Evolutionary conservation across 176 grass and related monocot genomes (phyloP), one percentile per base, ranked within the genome.

Genomic region (Puccinellia tenuiflora): DNA sequence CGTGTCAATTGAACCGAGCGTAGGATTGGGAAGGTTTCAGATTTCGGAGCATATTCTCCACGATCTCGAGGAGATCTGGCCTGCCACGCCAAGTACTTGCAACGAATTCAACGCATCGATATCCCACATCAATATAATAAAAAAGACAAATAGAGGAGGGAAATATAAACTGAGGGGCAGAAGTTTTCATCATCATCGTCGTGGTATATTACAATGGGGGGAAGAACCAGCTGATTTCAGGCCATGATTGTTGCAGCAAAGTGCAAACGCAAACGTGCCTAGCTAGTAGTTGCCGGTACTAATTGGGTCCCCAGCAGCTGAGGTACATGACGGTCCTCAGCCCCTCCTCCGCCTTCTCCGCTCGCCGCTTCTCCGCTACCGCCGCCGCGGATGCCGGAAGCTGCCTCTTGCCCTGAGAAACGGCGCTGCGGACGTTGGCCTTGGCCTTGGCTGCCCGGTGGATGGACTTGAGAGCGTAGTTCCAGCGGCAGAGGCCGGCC

Each of bases 301-400:
- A 96, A 59, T 92, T 92, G 1, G 87, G 79, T 3, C 85, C 82
- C 91, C 94, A 93, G 81, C 83, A 88, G 60, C 88, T 92, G 79
- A 90, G 79, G 57, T 94, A 92, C 89, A 97, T 92, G 20, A 92
- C 83, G 0, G 87, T 92, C 51, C 89, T 86, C 74, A 97, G 1
- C 46, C 78, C 79, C 46, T 94, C 91, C 61, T 97, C 89, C 3
- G 83, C 69, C 77, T 76, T 90, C 30, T 81, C 85, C 11, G 74
- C 47, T 5, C 42, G 56, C 9, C 33, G 75, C 87, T 0, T 52
- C 63, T 46, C 64, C 10, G 31, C 81, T 42, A 65, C 76, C n/a
- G 66, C 51, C 2, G 87, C 34, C 8, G 79, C 74, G 0, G 76
- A 79, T 2, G 3, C 29, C 0, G 47, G 21, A 16, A 40, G n/a